Base-by-base conservation (phyloP, 1,139 yeast genomes). In the Kurtzmaniella natalensis region DNA sequence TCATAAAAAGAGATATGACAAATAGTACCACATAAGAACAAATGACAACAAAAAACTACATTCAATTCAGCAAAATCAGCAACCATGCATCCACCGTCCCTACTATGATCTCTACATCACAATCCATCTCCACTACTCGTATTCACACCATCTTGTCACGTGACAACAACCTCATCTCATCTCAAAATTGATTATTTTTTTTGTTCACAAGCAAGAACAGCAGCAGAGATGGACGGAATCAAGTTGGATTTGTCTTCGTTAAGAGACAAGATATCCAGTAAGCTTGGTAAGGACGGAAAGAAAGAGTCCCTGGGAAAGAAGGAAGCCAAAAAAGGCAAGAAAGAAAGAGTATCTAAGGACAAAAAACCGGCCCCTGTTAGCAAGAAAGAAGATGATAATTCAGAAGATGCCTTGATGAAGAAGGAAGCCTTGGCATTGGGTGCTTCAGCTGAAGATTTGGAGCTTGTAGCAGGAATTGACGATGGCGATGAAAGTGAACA, bases 391-490 rank as follows among this genome's bases (percentile, higher is more conserved):
- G n/a, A n/a, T n/a, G n/a, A 31, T n/a, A 25, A 25, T 10, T 48
- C 48, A 24, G 57, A 55, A 17, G 78, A 75, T 4, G 50, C 68
- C 0, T 55, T 81, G 35, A 77, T 83, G 44, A 73, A n/a, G n/a
- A n/a, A 77, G 43, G 92, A 81, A 61, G 94, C 92, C 1, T 55
- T 81, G 18, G 70, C 57, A 13, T 57, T 81, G 16, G 89, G 89
- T 17, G 92, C 88, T 7, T 64, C 80, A 14, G 82, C 77, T 42
- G 86, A 71, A 19, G 89, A 81, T 50, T 70, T 76, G 33, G 68
- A 64, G 21, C 56, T 81, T 38, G 46, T 82, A 17, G 62, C 64
- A 13, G 78, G 68, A 11, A 48, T 84, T 7, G 64, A 61, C 29
- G 70, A 62, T 14, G 78, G 70, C n/a, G 83, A 76, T 26, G 76